A percentile compares a stretch with the other conserved stretches of the same genome.
Conservation (phyloP, 2,329 filamentous ascomycete genomes). For the Emericellopsis cladophorae region DNA sequence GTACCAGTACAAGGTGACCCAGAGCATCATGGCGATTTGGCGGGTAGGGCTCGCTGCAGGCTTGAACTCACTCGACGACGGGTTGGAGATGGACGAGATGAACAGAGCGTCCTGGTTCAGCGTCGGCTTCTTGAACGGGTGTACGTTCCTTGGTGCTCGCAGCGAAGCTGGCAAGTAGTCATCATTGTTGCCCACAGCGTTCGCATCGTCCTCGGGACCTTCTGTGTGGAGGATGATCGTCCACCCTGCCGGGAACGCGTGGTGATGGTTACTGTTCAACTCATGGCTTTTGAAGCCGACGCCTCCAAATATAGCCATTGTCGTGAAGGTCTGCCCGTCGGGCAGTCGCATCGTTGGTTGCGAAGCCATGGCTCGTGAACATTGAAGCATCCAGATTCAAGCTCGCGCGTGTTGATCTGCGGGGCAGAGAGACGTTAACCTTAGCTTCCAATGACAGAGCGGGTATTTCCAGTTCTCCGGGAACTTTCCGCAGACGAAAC, state of each 20-base stretch:
- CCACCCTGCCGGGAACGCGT: constrained; percentile 76
- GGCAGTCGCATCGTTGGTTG: constrained; percentile 55
- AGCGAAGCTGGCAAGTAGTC: constrained; percentile 5
- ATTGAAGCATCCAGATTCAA: too few species aligned
- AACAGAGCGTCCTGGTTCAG: constrained; percentile 71
- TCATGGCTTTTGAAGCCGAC: constrained; percentile 80
- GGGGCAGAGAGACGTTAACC: too few species aligned
- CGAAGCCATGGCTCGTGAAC: constrained; percentile 17
- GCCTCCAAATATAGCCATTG: constrained; percentile 82
- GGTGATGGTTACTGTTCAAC: constrained; percentile 46
- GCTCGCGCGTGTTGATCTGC: too few species aligned
- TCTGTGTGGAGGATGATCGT: constrained; percentile 75
- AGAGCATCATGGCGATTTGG: constrained; percentile 94
- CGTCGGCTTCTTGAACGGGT: constrained; percentile 56
- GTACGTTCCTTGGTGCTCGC: constrained; percentile 5
- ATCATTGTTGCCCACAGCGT: constrained; percentile 17
- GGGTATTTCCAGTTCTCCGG: too few species aligned
- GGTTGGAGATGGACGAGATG: constrained; percentile 83
- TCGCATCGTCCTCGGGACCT: constrained; percentile 7
- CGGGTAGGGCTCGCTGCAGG: constrained; percentile 69
- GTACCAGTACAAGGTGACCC: constrained; percentile 93
- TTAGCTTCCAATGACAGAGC: too few species aligned
- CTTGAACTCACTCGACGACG: constrained; percentile 68
- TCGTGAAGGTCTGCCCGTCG: constrained; percentile 73
- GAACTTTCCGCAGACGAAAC: too few species aligned